phyloP scores from a whole-genome alignment of 345 rosid genomes.

The Camelina laxa region DNA sequence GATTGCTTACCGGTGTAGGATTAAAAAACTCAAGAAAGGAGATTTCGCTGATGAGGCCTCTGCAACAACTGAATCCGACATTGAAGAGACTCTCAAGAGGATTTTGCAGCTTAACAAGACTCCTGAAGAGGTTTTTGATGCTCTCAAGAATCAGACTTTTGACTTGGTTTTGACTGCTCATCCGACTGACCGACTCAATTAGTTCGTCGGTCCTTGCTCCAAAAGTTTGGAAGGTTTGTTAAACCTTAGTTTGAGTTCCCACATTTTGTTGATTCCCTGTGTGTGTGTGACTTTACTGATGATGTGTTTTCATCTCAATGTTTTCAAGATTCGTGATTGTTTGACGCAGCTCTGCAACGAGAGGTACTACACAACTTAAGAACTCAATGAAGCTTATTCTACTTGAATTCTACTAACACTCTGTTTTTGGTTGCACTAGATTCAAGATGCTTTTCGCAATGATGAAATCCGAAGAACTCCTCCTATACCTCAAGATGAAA shows the following conservation, averaged over 20 bases:
- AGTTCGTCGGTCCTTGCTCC: constrained; percentile 92
- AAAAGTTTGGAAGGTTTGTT: constrained; percentile 90
- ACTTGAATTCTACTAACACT: constrained; percentile 7
- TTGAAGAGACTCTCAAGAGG: constrained; percentile 91
- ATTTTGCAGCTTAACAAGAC: constrained; percentile 84
- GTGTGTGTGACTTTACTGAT: background rate
- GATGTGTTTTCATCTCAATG: constrained; percentile 27
- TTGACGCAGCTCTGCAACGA: constrained; percentile 93
- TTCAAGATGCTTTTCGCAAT: constrained; percentile 98
- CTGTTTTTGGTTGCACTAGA: constrained; percentile 48
- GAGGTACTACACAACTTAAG: constrained; percentile 57
- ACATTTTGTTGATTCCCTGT: background rate
- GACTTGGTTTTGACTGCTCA: constrained; percentile 98
- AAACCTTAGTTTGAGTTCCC: background rate
- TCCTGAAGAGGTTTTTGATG: constrained; percentile 90
- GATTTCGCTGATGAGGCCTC: constrained; percentile 81
- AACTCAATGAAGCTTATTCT: background rate
- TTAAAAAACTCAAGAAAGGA: constrained; percentile 79
- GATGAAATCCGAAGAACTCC: constrained; percentile 97
- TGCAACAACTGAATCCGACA: constrained; percentile 90
- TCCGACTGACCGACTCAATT: constrained; percentile 99
- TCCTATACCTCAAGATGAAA: constrained; percentile 98
- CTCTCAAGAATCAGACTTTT: constrained; percentile 94
- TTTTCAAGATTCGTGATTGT: constrained; percentile 76
- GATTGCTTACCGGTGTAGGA: constrained; percentile 82